Percentiles rank a stretch among this genome's conserved stretches.
Conservation (phyloP, 305 asterid species). For the Fraxinus latifolia region DNA sequence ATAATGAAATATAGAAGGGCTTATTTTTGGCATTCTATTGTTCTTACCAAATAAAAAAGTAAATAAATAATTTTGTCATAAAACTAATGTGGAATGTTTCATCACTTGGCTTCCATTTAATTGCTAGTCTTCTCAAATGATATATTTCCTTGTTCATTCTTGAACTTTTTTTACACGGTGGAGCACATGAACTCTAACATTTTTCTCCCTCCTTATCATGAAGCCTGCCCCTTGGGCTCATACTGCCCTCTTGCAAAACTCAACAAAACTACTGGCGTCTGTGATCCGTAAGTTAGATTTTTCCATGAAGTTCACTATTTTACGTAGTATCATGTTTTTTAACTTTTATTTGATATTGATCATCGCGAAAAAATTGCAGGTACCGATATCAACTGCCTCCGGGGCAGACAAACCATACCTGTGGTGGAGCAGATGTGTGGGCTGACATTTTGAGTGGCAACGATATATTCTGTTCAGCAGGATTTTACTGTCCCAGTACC, state of each 20-base stretch:
- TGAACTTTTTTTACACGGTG: background rate
- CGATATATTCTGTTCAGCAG: conserved; percentile 65
- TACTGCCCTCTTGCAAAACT: conserved; percentile 63
- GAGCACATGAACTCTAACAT: conserved; percentile 18
- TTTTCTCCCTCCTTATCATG: conserved; percentile 16
- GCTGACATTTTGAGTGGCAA: conserved; percentile 49
- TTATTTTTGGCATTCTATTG: background rate
- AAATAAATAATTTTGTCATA: background rate
- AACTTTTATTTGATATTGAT: conserved; percentile 20
- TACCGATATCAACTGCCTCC: conserved; percentile 77
- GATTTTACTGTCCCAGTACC: conserved; percentile 68
- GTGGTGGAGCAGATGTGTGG: conserved; percentile 84
- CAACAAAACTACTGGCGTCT: conserved; percentile 55
- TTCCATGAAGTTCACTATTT: conserved; percentile 6
- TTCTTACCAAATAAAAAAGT: background rate
- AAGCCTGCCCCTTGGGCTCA: conserved; percentile 81
- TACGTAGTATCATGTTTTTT: conserved; percentile 1
- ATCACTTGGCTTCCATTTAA: background rate
- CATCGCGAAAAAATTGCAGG: conserved; percentile 31
- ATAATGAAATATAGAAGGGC: background rate
- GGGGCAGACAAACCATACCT: conserved; percentile 57
- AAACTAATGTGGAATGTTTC: background rate
- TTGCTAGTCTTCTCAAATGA: background rate
- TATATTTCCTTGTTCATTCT: background rate
- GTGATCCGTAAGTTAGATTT: conserved; percentile 64